Evolutionary conservation across 208 protist species (phyloP), one percentile per base, ranked within the genome.

Genomic region (Leishmania major): DNA sequence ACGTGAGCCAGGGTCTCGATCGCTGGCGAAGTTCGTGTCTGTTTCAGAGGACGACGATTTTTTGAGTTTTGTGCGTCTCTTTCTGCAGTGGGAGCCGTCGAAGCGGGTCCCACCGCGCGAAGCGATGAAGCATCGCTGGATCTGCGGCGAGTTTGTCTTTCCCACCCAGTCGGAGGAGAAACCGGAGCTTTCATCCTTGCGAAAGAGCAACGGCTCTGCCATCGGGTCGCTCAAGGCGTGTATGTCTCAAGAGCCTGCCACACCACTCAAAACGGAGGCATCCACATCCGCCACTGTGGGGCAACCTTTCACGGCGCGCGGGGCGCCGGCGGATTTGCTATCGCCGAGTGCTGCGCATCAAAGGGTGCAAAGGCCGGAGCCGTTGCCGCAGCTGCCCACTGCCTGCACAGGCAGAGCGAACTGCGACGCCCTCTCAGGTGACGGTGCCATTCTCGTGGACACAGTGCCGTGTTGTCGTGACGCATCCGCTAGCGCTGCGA

Each of bases 101-200:
- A 66, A 90, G 45, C 92, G 94, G 15, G 87, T 84, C 15, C 22
- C 84, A 1, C 92, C 94, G 40, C 83, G 88, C 5, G 88, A 88
- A 66, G 92, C 92, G 70, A 95, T 97, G 94, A 84, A 78, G 69
- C 94, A 97, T 79, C 82, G 77, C 59, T 97, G 92, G 92, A 91
- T 97, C 35, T 73, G 77, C 17, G 84, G 88, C 62, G 83, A 91
- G 59, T 93, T 97, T 77, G 87, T 90, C 49, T 87, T 92, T 80
- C 77, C 77, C 1, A 77, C 57, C 13, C 28, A 4, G 13, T 35
- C 77, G 4, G 62, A 51, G 53, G 62, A 72, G n/a, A 51, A 55
- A 64, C 37, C 11, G 31, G 8, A 17, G 31, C 25, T 47, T 10
- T 59, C 77, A 49, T 53, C 64, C 0, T 22, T 37, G 15, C 10